A percentile compares a stretch with the other conserved stretches of the same genome.
phyloP scores from a whole-genome alignment of 208 protist species.

The Sergeia podlipaevii region DNA sequence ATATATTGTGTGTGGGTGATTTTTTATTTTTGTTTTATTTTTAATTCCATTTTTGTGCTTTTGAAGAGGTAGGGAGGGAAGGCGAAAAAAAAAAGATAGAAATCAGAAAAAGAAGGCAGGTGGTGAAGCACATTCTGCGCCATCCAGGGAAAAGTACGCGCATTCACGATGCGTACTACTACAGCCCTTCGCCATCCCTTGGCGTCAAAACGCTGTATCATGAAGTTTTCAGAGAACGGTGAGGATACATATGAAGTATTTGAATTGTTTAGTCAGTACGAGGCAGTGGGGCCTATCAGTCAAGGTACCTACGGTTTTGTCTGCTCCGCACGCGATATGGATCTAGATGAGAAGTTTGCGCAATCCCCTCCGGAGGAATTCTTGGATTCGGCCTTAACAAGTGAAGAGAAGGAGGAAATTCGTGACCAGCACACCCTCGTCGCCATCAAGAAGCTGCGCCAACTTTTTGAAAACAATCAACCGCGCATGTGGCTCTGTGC shows the following conservation, averaged over 20 bases:
- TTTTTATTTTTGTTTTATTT: too few relatives aligned
- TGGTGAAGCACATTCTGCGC: too few relatives aligned
- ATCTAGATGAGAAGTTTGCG: constrained; percentile 51
- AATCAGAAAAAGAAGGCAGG: too few relatives aligned
- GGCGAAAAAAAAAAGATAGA: too few relatives aligned
- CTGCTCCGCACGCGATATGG: constrained; percentile 66
- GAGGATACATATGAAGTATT: constrained; percentile 65
- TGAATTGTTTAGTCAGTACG: constrained; percentile 76
- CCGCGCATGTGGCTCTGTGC: constrained; percentile 86
- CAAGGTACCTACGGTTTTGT: constrained; percentile 78
- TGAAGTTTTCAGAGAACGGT: constrained; percentile 42
- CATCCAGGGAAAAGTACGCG: too few relatives aligned
- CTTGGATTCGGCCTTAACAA: constrained; percentile 22
- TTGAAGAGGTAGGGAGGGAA: too few relatives aligned
- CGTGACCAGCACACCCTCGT: constrained; percentile 62
- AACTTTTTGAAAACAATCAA: constrained; percentile 74
- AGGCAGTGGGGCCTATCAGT: constrained; percentile 56
- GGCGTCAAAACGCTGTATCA: constrained; percentile 69
- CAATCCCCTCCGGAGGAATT: constrained; percentile 43
- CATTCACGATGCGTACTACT: constrained; percentile 9
- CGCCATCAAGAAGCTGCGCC: constrained; percentile 72
- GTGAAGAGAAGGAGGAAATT: constrained; percentile 51
- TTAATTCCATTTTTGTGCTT: too few relatives aligned
- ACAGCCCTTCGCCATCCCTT: constrained; percentile 70
- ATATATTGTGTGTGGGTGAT: too few relatives aligned